Evolutionary conservation across 2,329 filamentous ascomycete species (phyloP).

Genomic region (Trichoderma endophyticum): DNA sequence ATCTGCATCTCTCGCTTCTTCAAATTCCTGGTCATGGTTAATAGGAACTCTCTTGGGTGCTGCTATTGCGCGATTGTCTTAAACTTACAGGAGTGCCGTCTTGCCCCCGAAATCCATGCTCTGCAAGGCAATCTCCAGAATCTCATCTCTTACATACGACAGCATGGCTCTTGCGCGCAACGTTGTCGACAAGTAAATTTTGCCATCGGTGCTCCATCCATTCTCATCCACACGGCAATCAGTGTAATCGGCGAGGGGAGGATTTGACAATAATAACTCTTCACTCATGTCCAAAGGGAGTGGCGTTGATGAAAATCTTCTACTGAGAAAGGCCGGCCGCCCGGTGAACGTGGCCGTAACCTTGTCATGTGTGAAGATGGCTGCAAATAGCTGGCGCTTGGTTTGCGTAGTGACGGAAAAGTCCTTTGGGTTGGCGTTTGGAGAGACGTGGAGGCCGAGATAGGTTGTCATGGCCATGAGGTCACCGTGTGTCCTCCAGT

Average conservation of each 20-base stretch:
- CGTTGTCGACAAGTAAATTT: constrained; percentile 9
- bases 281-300: constrained; percentile 19
- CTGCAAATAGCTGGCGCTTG: constrained; percentile 17
- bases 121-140: constrained; percentile 16
- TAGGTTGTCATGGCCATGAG: constrained; percentile 16
- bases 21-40: background rate
- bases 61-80: background rate
- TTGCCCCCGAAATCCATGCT: constrained; percentile 7
- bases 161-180: constrained; percentile 15
- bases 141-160: constrained; percentile 18
- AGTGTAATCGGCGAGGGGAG: background rate
- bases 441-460: constrained; percentile 15
- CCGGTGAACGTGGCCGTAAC: constrained; percentile 14
- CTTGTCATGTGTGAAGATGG: constrained; percentile 19
- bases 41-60: background rate
- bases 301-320: constrained; percentile 15
- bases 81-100: constrained; percentile 7
- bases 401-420: constrained; percentile 13
- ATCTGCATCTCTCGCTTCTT: constrained; percentile 12
- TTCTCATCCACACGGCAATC: constrained; percentile 15
- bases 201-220: constrained; percentile 19
- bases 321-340: constrained; percentile 14
- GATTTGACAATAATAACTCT: background rate
- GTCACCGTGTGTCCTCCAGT: constrained; percentile 17
- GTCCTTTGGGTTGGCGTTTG: constrained; percentile 1